Evolutionary conservation across 176 grass and related monocot species (phyloP).

Genomic region (Cenchrus fungigraminus): DNA sequence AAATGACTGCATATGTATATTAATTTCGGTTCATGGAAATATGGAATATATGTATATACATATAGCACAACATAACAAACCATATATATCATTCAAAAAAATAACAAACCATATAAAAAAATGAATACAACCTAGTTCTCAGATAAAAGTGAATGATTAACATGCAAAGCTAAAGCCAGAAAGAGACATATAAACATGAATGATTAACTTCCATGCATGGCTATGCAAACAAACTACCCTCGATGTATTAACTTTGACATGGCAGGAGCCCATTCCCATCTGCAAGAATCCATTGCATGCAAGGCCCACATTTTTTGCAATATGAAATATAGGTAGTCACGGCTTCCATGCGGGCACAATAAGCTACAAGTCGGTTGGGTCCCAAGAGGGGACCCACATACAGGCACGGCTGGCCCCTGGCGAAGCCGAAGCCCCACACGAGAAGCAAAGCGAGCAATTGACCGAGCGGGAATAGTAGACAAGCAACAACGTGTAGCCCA

Average conservation of each 20-base stretch:
- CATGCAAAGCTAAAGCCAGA: not conserved
- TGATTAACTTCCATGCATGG: not conserved
- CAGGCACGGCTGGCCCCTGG: conserved; percentile 41
- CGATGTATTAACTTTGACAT: not conserved
- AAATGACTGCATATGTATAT: too few species aligned
- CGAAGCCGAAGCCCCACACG: not conserved
- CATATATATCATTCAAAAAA: too few species aligned
- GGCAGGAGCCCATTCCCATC: not conserved
- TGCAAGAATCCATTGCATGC: not conserved
- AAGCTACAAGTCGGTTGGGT: conserved; percentile 27
- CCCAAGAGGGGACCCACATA: conserved; percentile 9
- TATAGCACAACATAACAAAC: too few species aligned
- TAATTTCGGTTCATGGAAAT: too few species aligned
- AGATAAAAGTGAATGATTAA: too few species aligned
- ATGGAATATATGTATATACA: too few species aligned
- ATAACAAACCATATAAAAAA: not conserved
- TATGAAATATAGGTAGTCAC: conserved; percentile 52
- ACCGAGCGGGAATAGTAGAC: conserved; percentile 29
- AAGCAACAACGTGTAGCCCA: not conserved
- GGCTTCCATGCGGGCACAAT: not conserved
- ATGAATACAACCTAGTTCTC: too few species aligned
- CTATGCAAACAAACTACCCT: conserved; percentile 6
- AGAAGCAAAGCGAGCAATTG: conserved; percentile 25
- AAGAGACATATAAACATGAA: conserved; percentile 10
- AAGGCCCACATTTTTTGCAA: not conserved